Base-by-base conservation (phyloP, 148 eudicot species). In the Cornus kousa region DNA sequence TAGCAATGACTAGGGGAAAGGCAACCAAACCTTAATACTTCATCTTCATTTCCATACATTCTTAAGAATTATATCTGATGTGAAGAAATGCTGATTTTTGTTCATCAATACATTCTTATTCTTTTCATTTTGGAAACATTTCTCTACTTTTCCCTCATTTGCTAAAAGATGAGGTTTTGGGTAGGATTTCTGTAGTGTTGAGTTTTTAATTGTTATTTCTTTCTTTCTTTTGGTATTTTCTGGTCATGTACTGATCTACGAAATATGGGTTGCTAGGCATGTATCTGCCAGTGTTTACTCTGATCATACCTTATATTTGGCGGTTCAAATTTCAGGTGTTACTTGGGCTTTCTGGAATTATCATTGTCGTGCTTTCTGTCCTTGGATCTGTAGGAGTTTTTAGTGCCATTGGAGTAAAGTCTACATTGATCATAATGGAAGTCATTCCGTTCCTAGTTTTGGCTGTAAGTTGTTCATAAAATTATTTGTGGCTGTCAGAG, bases 381-480 rank as follows among this genome's bases (percentile, higher is more conserved):
- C 88, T 90, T 71, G 93, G 93, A 39, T 90, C 93, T 72, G 90
- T 86, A 80, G 91, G 89, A 57, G 85, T 90, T 80, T 90, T 90
- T 84, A 90, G 93, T 78, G 88, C 89, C 60, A 64, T 90, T 11
- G 90, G 91, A 78, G 88, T 90, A 76, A 90, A 90, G 65, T 90
- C 93, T 77, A 90, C 93, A 6, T 81, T 90, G 57, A 90, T 90
- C 71, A 89, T 89, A 28, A 81, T 87, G 88, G 92, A 89, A 87
- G 92, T 89, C 85, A 89, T 89, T 62, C 92, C 92, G 6, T 89
- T 89, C 85, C 86, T 89, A 28, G 92, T 89, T 84, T 83, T 89
- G 82, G 92, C 92, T 72, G 92, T 89, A 81, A 86, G 92, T 86
- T 76, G 73, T 31, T 35, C 7, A 12, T 7, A 70, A 39, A 23